A percentile compares a stretch with the other conserved stretches of the same genome.
Conservation (phyloP, 345 rosid genomes). For the Salix viminalis region DNA sequence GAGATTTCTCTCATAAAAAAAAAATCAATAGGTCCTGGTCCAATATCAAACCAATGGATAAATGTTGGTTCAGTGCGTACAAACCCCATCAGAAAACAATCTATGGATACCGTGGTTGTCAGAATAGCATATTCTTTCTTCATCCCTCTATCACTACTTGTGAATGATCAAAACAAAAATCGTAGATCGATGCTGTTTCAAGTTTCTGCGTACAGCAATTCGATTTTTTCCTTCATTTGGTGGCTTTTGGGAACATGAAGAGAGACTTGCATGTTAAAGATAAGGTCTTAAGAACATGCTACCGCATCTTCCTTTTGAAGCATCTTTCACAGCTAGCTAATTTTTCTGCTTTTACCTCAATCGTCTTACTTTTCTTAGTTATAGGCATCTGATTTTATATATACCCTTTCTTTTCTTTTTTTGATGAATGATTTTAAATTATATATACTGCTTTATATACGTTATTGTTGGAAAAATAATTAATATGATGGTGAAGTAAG, state of each 20-base stretch:
- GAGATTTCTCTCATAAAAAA: too few relatives aligned
- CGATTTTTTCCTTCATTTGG: background rate
- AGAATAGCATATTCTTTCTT: background rate
- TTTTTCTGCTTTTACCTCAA: background rate
- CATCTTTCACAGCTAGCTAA: background rate
- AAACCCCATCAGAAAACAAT: background rate
- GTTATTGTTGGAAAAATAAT: too few relatives aligned
- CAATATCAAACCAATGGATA: too few relatives aligned
- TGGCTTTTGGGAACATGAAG: conserved; percentile 3
- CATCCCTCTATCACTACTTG: background rate
- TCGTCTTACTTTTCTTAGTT: background rate
- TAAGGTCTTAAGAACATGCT: conserved; percentile 4
- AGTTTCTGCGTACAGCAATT: background rate
- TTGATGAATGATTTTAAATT: too few relatives aligned
- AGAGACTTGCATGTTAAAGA: background rate
- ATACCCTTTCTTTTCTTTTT: too few relatives aligned
- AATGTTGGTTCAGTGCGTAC: background rate
- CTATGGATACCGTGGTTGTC: background rate
- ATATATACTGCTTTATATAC: too few relatives aligned
- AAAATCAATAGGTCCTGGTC: background rate
- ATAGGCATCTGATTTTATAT: background rate
- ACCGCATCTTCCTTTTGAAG: conserved; percentile 12
- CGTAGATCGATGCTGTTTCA: background rate
- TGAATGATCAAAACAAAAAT: background rate
- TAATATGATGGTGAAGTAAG: too few relatives aligned